Base-by-base conservation (phyloP, 2,329 filamentous ascomycete species). In the Cadophora sp. region DNA sequence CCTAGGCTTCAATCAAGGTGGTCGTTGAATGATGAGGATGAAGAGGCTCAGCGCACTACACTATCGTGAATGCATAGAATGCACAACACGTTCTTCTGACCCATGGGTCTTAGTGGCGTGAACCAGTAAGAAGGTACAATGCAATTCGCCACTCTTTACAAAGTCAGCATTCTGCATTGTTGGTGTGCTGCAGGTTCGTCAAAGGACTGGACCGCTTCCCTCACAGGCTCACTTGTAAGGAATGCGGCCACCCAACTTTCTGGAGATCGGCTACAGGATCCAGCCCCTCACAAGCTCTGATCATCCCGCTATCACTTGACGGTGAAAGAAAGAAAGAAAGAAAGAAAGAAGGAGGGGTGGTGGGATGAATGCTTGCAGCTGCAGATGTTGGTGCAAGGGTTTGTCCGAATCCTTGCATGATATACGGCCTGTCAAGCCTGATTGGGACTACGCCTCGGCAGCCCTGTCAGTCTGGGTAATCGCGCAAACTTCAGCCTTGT, bases 31-130 rank as follows among this genome's bases (percentile, higher is more conserved):
- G 61, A 62, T 61, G 67, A 62, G 50, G 51, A 43, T 68, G 60
- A 66, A 62, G 37, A 70, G 66, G 58, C 65, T 66, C 68, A 34
- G 68, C 67, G 62, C 62, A 68, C 26, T 16, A 8, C 37, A 37
- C 16, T 40, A 40, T 51, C 22, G 37, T 34, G 37, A 64, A 67
- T 51, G 55, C 51, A 50, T 34, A 51, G 53, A 16, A 46, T 62
- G 48, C 58, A 62, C 56, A 66, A 61, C 58, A 62, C 50, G 43
- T 34, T 31, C 26, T 56, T 63, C 61, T 63, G 24, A 46, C 46
- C 37, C 48, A 55, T 29, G 48, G 31, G 26, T 31, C 22, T 56
- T 58, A 58, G 29, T 37, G 55, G 22, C 29, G 43, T 19, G 0
- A 29, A 29, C 61, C 61, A 64, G 37, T 64, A 4, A 27, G n/a